Evolutionary conservation across 192 early-diverging fungal genomes (phyloP), one percentile per base, ranked within the genome.

Genomic region (Thoreauomyces humboldtii): DNA sequence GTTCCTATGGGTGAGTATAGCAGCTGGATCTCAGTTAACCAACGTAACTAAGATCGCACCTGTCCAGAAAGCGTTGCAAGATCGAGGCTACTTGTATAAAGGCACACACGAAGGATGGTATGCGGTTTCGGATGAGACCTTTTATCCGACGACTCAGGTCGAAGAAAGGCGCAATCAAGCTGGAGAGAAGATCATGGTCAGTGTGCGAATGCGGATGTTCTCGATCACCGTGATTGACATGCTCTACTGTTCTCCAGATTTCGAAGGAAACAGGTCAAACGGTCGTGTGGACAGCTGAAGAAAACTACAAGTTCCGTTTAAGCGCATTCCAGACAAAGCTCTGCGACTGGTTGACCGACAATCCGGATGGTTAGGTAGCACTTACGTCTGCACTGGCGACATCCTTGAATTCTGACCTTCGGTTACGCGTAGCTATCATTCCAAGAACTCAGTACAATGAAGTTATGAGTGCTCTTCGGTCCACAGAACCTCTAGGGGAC

Each of bases 91-190:
- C 60, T 91, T 98, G 42, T 96, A 95, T 78, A 94, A 94, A 75
- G 93, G 92, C 21, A 70, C 73, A 43, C 92, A 98, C 47, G 81
- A 87, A 44, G 96, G 96, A 27, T 98, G 93, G 93, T 98, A 98
- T 74, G 87, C 90, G 1, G 86, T 98, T 4, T 95, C 94, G 12
- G 96, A 98, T 67, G 96, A 98, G 76, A 90, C 92, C 0, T 98
- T 93, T 65, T 93, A 93, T 63, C 78, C 91, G 0, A 70, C 73
- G 11, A 73, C 73, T 1, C 90, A 94, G 69, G 82, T 94, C 0
- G 84, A 90, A 52, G 80, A 88, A 63, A 75, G 17, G 19, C 5
- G 25, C 17, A 29, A 52, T 31, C 50, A 15, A 5, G n/a, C n/a
- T n/a, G n/a, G n/a, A n/a, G n/a, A n/a, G n/a, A n/a, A n/a, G n/a